phyloP scores from a whole-genome alignment of 1,284 basidiomycete genomes.

The Chalciporus sp. region DNA sequence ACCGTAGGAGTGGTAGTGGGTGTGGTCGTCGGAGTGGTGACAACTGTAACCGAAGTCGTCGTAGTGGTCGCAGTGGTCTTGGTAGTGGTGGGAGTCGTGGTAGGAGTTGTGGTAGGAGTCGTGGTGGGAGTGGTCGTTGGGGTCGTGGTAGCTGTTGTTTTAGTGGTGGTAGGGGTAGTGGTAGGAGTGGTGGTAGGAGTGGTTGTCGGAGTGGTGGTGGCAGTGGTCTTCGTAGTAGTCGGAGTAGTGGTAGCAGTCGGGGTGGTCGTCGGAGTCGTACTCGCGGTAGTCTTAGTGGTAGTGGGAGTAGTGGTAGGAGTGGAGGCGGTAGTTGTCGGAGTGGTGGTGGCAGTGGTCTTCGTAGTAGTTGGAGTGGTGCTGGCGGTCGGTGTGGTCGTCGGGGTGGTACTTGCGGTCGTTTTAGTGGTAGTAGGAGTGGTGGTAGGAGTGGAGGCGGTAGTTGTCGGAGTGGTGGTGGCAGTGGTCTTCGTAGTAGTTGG shows the following conservation, averaged over 20 bases:
- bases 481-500: not conserved
- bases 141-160: no score
- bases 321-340: not conserved
- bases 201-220: not conserved
- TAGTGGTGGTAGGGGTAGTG: not conserved
- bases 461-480: not conserved
- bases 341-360: not conserved
- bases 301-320: not conserved
- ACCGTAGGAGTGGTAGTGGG: no score
- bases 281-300: not conserved
- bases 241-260: not conserved
- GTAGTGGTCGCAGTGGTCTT: not conserved
- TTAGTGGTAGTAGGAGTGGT: no score
- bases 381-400: not conserved
- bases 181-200: not conserved
- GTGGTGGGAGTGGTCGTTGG: not conserved
- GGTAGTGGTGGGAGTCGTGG: not conserved
- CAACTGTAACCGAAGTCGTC: no score
- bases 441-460: no score
- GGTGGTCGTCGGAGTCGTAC: not conserved
- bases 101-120: not conserved
- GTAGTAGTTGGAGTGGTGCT: not conserved
- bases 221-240: not conserved
- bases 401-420: not conserved
- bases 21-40: no score